Evolutionary conservation across 2,329 filamentous ascomycete species (phyloP), one percentile per base, ranked within the genome.

Genomic region (Diaporthe sp.): DNA sequence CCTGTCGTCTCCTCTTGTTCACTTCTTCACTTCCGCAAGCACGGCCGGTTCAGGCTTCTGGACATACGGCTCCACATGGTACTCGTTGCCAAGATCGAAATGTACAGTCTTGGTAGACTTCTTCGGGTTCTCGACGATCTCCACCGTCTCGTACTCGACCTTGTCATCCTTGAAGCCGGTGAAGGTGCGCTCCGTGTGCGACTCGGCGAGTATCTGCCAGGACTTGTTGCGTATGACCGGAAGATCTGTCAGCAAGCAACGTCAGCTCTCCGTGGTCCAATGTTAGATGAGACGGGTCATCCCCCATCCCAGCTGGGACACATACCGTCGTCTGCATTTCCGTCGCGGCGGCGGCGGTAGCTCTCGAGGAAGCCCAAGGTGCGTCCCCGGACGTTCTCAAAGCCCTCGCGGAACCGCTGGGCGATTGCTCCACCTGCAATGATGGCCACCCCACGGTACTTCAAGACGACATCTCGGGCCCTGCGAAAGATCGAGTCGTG

Each of bases 171-270:
- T 42, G 31, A 37, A 42, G 3, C 47, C 13, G 71, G 8, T 3
- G 1, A 60, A n/a, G 17, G 42, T 53, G n/a, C 9, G 25, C 25
- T 61, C 55, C 47, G 71, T 55, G 17, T 63, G 57, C 37, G 71
- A 72, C 44, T 65, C 71, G 73, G 73, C 75, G 20, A 75, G 73
- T 17, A 55, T 28, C 70, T 76, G 73, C 75, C 75, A 75, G 15
- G 60, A 63, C 10, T 61, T 63, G 20, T 63, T 37, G 12, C 44
- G 60, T 60, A 72, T 75, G 53, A 75, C 58, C 22, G 73, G 75
- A 17, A 76, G 75, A 4, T 76, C 75, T 76, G 60, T 31, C 34
- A 34, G n/a, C 34, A 28, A 42, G 13, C 13, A 28, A 1, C 22
- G 49, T 70, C 65, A 70, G 65, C 34, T 31, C 25, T 31, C 13